Base-by-base conservation (phyloP, 257 asterid genomes). In the Nicotiana undulata region DNA sequence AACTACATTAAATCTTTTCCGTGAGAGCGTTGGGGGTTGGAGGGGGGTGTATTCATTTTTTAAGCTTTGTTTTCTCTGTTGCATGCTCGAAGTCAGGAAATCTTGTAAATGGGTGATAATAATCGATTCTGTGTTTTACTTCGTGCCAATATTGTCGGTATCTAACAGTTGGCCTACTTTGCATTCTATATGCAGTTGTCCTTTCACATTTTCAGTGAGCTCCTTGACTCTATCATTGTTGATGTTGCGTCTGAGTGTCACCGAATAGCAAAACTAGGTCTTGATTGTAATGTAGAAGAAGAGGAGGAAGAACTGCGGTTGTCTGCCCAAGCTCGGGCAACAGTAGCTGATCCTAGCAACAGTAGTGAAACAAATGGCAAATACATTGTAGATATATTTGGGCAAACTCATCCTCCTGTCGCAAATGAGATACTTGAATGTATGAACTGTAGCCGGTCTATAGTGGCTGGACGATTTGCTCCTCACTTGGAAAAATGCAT, bases 401-500 rank as follows among this genome's bases (percentile, higher is more conserved):
- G 99, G 24, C 97, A 92, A 84, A 92, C 96, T 76, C 99, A 96
- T 85, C 98, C 99, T 80, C 79, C 97, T 0, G 87, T 96, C 15
- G 99, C 99, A 26, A 89, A 58, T 82, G 99, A 96, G 68, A 83
- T 96, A 79, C 90, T 96, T 11, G 89, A 89, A 63, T 96, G 99
- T 90, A 94, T 96, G 99, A 96, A 96, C 84, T 96, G 98, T 83
- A 87, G 94, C 53, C 84, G 98, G 78, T 84, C 94, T 49, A 86
- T 91, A 28, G 83, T 86, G 93, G 97, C 98, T 74, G 99, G 98
- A 66, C 83, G 96, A 49, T 96, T 96, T 79, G 99, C 99, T 53
- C 98, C 98, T 77, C 99, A 96, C 89, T 82, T 96, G 89, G 99
- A 94, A 93, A 94, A 94, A 86, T 94, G 99, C 91, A 94, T 96